Evolutionary conservation across 129 eudicot species (phyloP).

Genomic region (Flaveria brownii): DNA sequence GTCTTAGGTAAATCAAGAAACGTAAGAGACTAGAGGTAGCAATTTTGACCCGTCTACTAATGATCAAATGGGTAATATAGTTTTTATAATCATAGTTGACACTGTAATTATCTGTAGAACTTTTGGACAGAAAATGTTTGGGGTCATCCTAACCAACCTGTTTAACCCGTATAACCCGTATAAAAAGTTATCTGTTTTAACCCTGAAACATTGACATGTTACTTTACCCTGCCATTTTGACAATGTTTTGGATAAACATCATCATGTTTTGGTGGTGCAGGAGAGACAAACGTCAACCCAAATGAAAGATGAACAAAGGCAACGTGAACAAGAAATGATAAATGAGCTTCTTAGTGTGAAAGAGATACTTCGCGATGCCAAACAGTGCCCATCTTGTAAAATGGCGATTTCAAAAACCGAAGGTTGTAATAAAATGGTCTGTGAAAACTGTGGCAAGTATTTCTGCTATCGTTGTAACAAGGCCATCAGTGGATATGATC

Average conservation of each 20-base stretch:
- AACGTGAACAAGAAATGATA: constrained; percentile 66
- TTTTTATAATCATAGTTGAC: neutral
- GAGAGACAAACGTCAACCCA: constrained; percentile 45
- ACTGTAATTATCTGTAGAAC: neutral
- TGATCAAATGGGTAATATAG: no score
- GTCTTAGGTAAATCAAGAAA: no score
- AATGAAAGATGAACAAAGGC: constrained; percentile 52
- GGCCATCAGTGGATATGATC: constrained; percentile 78
- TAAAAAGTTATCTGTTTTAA: no score
- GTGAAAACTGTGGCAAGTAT: constrained; percentile 62
- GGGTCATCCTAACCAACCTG: neutral
- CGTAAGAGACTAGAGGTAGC: no score
- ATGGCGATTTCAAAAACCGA: constrained; percentile 88
- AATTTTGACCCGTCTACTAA: no score
- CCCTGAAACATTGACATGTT: neutral
- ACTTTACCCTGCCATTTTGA: neutral
- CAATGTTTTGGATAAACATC: neutral
- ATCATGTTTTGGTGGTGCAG: constrained; percentile 22
- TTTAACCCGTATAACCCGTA: neutral
- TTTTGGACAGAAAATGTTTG: neutral
- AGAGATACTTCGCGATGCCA: constrained; percentile 69
- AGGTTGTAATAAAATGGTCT: constrained; percentile 93
- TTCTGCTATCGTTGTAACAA: constrained; percentile 83
- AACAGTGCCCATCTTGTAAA: constrained; percentile 91
- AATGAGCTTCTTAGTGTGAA: constrained; percentile 70